Conservation (phyloP, 1,284 basidiomycete species). For the Moesziomyces sp. region DNA sequence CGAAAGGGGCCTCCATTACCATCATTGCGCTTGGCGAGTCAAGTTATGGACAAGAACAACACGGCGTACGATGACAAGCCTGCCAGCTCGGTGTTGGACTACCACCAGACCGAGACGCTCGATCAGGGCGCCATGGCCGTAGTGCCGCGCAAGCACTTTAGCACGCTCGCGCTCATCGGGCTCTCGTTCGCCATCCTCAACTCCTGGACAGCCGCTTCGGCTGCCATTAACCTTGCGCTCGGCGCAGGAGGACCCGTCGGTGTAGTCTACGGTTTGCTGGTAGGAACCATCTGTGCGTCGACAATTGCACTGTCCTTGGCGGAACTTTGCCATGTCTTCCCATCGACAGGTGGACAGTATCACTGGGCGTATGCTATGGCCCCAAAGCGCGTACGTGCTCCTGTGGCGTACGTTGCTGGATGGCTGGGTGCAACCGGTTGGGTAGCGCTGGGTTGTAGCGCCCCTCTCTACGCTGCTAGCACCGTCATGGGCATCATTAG, state of each 20-base stretch:
- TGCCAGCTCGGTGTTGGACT: slow-evolving; percentile 7
- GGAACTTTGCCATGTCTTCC: slow-evolving; percentile 46
- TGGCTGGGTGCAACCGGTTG: slow-evolving; percentile 41
- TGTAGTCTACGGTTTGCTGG: slow-evolving; percentile 31
- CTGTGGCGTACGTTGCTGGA: slow-evolving; percentile 31
- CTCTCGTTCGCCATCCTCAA: slow-evolving; percentile 47
- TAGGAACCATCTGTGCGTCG: slow-evolving; percentile 28
- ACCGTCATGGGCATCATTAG: slow-evolving; percentile 23
- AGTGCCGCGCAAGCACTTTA: slow-evolving; percentile 38
- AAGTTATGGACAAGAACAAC: too few species aligned
- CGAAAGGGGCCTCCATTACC: too few species aligned
- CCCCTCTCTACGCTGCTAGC: slow-evolving; percentile 29
- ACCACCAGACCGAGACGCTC: slow-evolving; percentile 7
- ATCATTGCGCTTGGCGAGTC: too few species aligned
- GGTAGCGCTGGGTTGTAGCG: slow-evolving; percentile 36
- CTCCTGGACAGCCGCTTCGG: slow-evolving; percentile 38
- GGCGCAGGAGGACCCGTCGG: slow-evolving; percentile 35
- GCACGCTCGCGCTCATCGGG: slow-evolving; percentile 40
- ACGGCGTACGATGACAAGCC: slow-evolving; percentile 18
- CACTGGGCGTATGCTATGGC: slow-evolving; percentile 46
- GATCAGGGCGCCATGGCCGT: neutral
- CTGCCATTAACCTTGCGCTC: slow-evolving; percentile 36
- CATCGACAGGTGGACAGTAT: slow-evolving; percentile 41
- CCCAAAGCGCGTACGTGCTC: slow-evolving; percentile 2
- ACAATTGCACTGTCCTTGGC: slow-evolving; percentile 36